A percentile compares a stretch with the other conserved stretches of the same genome.
These are phyloP conservation scores for Anisodus tanguticus DNA, from an alignment of 257 asterid genomes.

Conservation along the genomic window DNA sequence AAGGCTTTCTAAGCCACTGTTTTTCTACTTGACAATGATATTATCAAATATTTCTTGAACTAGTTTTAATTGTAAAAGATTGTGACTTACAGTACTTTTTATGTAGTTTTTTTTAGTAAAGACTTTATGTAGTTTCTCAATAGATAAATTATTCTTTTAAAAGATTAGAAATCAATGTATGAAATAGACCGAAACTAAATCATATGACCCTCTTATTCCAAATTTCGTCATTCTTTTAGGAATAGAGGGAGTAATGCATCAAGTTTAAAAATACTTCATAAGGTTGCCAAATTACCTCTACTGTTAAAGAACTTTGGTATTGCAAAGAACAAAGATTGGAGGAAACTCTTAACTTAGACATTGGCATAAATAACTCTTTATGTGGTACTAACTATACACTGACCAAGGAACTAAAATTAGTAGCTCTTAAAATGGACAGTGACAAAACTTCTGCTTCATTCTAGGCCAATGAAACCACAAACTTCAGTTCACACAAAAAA, in stretches of 20 bases:
- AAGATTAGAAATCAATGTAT: neutral
- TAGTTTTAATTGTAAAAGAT: neutral
- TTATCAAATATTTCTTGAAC: conserved; percentile 14
- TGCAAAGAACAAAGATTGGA: neutral
- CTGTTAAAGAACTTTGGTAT: neutral
- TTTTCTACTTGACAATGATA: neutral
- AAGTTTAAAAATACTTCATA: neutral
- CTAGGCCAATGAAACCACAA: conserved; percentile 11
- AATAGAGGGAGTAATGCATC: neutral
- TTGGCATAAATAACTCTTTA: neutral
- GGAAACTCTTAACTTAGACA: neutral
- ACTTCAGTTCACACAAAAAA: conserved; percentile 5
- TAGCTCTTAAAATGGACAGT: neutral
- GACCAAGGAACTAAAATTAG: conserved; percentile 2
- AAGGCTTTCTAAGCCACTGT: conserved; percentile 2
- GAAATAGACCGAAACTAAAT: neutral
- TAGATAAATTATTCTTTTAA: neutral
- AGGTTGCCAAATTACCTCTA: neutral
- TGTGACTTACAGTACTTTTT: neutral
- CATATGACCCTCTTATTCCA: neutral
- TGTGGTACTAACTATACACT: neutral
- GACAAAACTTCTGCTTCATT: neutral
- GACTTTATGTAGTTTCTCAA: conserved; percentile 19
- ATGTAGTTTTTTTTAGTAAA: neutral
- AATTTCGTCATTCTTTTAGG: neutral